Evolutionary conservation across 139 green algal species (phyloP), one percentile per base, ranked within the genome.

Genomic region (Gonium pectorale): DNA sequence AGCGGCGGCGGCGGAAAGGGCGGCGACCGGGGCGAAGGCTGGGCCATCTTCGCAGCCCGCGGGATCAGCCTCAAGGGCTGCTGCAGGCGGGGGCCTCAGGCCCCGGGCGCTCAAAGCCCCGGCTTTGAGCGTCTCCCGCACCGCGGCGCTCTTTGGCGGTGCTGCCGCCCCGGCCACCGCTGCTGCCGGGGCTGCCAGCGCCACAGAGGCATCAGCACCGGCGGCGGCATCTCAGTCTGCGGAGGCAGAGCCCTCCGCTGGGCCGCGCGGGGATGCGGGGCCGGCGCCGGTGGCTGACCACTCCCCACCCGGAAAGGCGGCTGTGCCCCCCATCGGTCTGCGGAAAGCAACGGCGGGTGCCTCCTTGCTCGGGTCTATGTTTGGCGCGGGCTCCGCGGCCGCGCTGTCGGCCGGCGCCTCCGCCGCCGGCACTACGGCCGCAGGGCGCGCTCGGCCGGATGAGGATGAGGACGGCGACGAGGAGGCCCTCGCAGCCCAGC

Each of bases 281-380:
- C n/a, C n/a, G n/a, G n/a, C n/a, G n/a, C n/a, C n/a, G n/a, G n/a
- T n/a, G n/a, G n/a, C n/a, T n/a, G n/a, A n/a, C n/a, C n/a, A n/a
- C n/a, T n/a, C n/a, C n/a, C n/a, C n/a, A n/a, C n/a, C n/a, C n/a
- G n/a, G n/a, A n/a, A n/a, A n/a, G n/a, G n/a, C n/a, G n/a, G n/a
- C n/a, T n/a, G n/a, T n/a, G n/a, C n/a, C n/a, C n/a, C n/a, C n/a
- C n/a, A n/a, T n/a, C n/a, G n/a, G n/a, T n/a, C n/a, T n/a, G n/a
- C n/a, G n/a, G n/a, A n/a, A 56, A 17, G 68, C 43, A 5, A 8
- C n/a, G 68, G 77, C 43, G 77, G 77, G 38, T 24, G n/a, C 77
- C 1, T 74, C 62, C 19, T 22, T 67, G 44, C 11, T 81, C 44
- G 43, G 40, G n/a, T 29, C 59, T 2, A 43, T 82, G 59, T 35